phyloP scores from a whole-genome alignment of 106 monocot species.

The Iris macrosiphon region DNA sequence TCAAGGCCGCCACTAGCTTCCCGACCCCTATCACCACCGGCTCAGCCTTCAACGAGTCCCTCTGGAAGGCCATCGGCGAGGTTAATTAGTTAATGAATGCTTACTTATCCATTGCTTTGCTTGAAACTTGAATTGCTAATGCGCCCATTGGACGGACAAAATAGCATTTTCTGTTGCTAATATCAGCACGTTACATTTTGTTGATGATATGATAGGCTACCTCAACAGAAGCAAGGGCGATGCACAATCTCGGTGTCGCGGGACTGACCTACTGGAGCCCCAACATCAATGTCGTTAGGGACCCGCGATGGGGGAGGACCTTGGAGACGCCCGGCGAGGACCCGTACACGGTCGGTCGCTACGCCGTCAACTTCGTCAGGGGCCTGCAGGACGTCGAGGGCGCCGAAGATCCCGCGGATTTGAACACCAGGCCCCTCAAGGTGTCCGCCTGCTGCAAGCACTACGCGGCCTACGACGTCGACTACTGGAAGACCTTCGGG shows the following conservation, averaged over 20 bases:
- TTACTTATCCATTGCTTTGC: too few species aligned
- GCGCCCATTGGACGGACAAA: too few species aligned
- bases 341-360: conserved; percentile 18
- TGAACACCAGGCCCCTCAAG: conserved; percentile 20
- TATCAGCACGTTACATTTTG: not conserved
- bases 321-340: conserved; percentile 49
- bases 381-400: conserved; percentile 30
- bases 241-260: conserved; percentile 15
- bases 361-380: conserved; percentile 25
- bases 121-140: too few species aligned
- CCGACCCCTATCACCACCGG: not conserved
- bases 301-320: conserved; percentile 38
- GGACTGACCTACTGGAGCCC: conserved; percentile 41
- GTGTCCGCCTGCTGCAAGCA: conserved; percentile 49
- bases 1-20: conserved; percentile 13
- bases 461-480: conserved; percentile 39
- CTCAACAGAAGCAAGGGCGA: conserved; percentile 25
- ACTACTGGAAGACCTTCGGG: conserved; percentile 20
- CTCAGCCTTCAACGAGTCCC: conserved; percentile 12
- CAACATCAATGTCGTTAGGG: conserved; percentile 17
- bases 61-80: conserved; percentile 16
- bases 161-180: not conserved
- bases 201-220: conserved; percentile 8
- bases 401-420: not conserved
- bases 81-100: not conserved